Evolutionary conservation across 164 flowering plant genomes (phyloP), one percentile per base, ranked within the genome.

Genomic region (Vitis rotundifolia): DNA sequence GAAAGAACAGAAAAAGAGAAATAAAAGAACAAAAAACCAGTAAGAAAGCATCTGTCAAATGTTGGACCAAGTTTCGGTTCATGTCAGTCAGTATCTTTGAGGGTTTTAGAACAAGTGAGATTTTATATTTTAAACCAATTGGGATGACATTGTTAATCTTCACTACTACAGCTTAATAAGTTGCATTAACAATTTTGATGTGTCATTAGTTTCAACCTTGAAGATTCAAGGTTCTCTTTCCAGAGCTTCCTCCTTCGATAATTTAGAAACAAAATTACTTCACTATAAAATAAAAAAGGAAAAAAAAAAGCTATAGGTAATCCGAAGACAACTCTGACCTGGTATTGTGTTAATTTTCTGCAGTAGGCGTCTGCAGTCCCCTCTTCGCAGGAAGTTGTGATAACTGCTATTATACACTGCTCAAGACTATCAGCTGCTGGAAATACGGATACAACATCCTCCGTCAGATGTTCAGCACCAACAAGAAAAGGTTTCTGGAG

Each of bases 371-470:
- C 93, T 16, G 83, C 85, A 79, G 77, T 76, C 51, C 81, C 93
- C 58, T 87, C 93, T 77, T 75, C 87, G 82, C 82, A 83, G 8
- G 80, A 66, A 73, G 97, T 89, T 31, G 71, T 72, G 55, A 95
- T 84, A 60, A 88, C 73, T 59, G 75, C 71, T 75, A 91, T 71
- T 64, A 93, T 73, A 82, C 78, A 81, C 75, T 86, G 90, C 78
- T 95, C 99, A 72, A 95, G 90, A 79, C 81, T 79, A 83, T 90
- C 93, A 71, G 99, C 97, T 63, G 94, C 93, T 8, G 97, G 94
- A 69, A 91, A 88, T 68, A 95, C 98, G 76, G 93, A 86, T 44
- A 87, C 93, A 49, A 85, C 94, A 84, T 95, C 98, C 81, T 95
- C 99, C 9, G 97, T 90, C 64, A 95, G 87, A 80, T 95, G 97